Evolutionary conservation across 2,329 filamentous ascomycete genomes (phyloP).

Genomic region (Botrytis fragariae): DNA sequence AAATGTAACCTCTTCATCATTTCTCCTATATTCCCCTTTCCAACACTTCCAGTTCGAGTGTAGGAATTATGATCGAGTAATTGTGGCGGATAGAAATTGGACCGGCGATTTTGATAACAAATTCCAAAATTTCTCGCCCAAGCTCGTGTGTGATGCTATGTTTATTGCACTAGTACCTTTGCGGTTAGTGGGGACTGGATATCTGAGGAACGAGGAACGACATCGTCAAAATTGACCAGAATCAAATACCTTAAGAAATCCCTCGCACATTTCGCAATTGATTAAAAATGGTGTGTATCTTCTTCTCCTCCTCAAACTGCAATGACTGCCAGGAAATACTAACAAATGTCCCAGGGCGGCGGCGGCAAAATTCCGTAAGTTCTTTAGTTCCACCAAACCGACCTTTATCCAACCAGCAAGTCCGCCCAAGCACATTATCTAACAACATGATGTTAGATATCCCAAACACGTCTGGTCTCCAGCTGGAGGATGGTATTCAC

Average conservation of each 20-base stretch:
- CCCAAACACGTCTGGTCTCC: constrained; percentile 99
- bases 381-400: constrained; percentile 26
- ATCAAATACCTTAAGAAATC: constrained; percentile 17
- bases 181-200: neutral
- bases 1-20: constrained; percentile 61
- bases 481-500: constrained; percentile 94
- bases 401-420: neutral
- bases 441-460: constrained; percentile 59
- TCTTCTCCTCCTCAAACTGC: neutral
- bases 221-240: constrained; percentile 3
- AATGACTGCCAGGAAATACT: constrained; percentile 36
- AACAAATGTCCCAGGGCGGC: constrained; percentile 60
- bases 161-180: constrained; percentile 6
- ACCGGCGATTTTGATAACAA: constrained; percentile 17
- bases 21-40: constrained; percentile 22
- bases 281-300: constrained; percentile 56
- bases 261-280: constrained; percentile 30
- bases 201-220: constrained; percentile 13
- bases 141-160: constrained; percentile 18
- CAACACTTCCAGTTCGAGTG: constrained; percentile 16
- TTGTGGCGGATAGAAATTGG: constrained; percentile 4
- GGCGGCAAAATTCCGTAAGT: constrained; percentile 73
- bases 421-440: constrained; percentile 12
- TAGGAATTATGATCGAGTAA: neutral
- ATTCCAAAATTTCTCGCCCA: constrained; percentile 22